These are phyloP conservation scores for Torrubiella hemipterigena DNA, from an alignment of 2,329 filamentous ascomycete species.

Conservation along the genomic window DNA sequence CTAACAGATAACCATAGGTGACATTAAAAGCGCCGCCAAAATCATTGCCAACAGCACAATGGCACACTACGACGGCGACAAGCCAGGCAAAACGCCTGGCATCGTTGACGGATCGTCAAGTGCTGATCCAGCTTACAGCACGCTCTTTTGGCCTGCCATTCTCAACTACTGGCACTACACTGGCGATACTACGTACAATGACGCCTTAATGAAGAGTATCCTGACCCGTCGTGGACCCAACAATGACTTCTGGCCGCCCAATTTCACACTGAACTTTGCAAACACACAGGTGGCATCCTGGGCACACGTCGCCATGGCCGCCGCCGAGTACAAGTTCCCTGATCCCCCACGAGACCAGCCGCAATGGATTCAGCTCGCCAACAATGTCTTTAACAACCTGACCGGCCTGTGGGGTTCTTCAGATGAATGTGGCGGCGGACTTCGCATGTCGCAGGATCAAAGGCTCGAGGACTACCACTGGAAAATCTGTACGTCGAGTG, in stretches of 20 bases:
- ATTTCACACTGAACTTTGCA: slow-evolving; percentile 39
- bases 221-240: slow-evolving; percentile 41
- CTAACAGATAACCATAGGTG: too few relatives aligned
- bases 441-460: slow-evolving; percentile 68
- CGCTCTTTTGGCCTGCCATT: slow-evolving; percentile 50
- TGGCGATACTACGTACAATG: slow-evolving; percentile 47
- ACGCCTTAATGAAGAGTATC: slow-evolving; percentile 38
- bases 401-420: slow-evolving; percentile 18
- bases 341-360: slow-evolving; percentile 45
- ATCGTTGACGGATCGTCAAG: slow-evolving; percentile 41
- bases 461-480: slow-evolving; percentile 55
- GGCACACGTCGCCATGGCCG: slow-evolving; percentile 61
- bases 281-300: slow-evolving; percentile 67
- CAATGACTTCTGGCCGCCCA: slow-evolving; percentile 44
- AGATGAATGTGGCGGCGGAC: slow-evolving; percentile 51
- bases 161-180: slow-evolving; percentile 57
- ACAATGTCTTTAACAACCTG: slow-evolving; percentile 48
- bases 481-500: slow-evolving; percentile 36
- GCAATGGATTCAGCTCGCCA: slow-evolving; percentile 60
- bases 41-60: slow-evolving; percentile 35
- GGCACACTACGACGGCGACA: slow-evolving; percentile 13
- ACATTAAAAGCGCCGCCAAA: slow-evolving; percentile 34
- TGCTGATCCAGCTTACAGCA: slow-evolving; percentile 58
- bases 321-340: slow-evolving; percentile 58
- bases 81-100: slow-evolving; percentile 4